A percentile compares a stretch with the other conserved stretches of the same genome.
These are phyloP conservation scores for Cercospora nicotianae DNA, from an alignment of 2,329 filamentous ascomycete species.

Conservation along the genomic window DNA sequence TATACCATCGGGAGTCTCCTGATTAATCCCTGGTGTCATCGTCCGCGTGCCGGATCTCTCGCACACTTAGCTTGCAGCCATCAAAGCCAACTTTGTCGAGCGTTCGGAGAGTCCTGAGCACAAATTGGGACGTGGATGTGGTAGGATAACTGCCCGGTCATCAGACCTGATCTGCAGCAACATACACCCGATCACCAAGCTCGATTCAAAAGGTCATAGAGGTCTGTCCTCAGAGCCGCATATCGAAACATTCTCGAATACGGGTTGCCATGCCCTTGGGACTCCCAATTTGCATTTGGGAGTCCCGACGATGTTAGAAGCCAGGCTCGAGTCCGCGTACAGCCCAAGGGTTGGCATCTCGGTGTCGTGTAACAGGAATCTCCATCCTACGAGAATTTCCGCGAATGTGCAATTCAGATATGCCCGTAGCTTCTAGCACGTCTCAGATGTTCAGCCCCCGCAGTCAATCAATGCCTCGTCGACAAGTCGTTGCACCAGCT, in stretches of 20 bases:
- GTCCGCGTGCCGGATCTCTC: too few relatives aligned
- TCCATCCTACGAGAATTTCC: not conserved
- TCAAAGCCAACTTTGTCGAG: not conserved
- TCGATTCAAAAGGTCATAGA: not conserved
- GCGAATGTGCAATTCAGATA: not conserved
- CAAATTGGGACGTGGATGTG: too few relatives aligned
- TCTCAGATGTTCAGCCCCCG: not conserved
- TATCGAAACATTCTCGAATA: not conserved
- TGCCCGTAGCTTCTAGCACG: not conserved
- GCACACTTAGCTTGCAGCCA: not conserved
- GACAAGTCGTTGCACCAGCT: not conserved
- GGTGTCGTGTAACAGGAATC: too few relatives aligned
- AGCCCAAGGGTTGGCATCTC: too few relatives aligned
- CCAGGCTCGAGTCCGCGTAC: too few relatives aligned
- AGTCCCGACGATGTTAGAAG: too few relatives aligned
- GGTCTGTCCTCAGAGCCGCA: not conserved
- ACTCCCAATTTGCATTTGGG: too few relatives aligned
- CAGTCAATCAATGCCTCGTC: not conserved
- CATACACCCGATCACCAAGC: not conserved
- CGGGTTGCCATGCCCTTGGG: too few relatives aligned
- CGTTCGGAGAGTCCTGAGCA: too few relatives aligned
- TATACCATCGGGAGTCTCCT: not conserved
- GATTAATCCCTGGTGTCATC: too few relatives aligned
- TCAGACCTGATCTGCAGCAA: too few relatives aligned
- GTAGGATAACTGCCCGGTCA: too few relatives aligned